Conservation (phyloP, 2,329 filamentous ascomycete genomes). For the Colletotrichum musae region DNA sequence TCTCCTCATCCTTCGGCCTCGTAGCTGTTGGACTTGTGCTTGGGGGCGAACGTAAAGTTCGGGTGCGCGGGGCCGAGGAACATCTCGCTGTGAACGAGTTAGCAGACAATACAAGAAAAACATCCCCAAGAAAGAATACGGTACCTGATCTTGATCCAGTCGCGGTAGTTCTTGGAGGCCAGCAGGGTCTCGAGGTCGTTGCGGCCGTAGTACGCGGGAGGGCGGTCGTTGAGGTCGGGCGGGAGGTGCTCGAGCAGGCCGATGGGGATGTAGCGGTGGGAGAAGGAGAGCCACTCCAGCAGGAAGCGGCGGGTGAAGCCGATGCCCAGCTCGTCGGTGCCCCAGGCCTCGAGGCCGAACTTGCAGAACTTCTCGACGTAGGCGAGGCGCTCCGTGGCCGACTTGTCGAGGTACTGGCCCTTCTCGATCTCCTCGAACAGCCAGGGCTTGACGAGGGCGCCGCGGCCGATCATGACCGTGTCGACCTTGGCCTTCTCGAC, state of each 20-base stretch:
- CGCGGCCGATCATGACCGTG: conserved; percentile 96
- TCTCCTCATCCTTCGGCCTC: conserved; percentile 76
- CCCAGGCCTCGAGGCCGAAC: conserved; percentile 95
- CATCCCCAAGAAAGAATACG: conserved; percentile 50
- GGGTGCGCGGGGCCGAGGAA: conserved; percentile 92
- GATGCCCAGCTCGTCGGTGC: conserved; percentile 93
- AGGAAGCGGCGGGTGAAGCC: conserved; percentile 93
- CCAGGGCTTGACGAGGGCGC: conserved; percentile 98
- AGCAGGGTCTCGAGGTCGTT: conserved; percentile 96
- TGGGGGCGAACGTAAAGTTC: conserved; percentile 94
- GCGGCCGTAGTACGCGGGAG: conserved; percentile 85
- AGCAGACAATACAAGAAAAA: conserved; percentile 22
- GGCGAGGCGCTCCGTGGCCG: conserved; percentile 84
- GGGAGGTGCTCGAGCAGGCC: conserved; percentile 91
- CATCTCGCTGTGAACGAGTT: conserved; percentile 81
- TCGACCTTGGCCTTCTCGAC: conserved; percentile 86
- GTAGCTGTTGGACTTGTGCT: conserved; percentile 96
- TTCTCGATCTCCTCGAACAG: conserved; percentile 96
- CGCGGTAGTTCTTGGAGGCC: conserved; percentile 90
- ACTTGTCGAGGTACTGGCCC: conserved; percentile 96
- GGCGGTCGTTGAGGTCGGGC: conserved; percentile 89
- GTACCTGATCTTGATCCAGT: conserved; percentile 99
- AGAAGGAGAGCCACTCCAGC: conserved; percentile 95
- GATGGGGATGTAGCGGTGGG: conserved; percentile 90
- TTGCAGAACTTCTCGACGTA: conserved; percentile 92